Conservation (phyloP, 352 stramenopile species). For the Pilasporangium apinafurcum region DNA sequence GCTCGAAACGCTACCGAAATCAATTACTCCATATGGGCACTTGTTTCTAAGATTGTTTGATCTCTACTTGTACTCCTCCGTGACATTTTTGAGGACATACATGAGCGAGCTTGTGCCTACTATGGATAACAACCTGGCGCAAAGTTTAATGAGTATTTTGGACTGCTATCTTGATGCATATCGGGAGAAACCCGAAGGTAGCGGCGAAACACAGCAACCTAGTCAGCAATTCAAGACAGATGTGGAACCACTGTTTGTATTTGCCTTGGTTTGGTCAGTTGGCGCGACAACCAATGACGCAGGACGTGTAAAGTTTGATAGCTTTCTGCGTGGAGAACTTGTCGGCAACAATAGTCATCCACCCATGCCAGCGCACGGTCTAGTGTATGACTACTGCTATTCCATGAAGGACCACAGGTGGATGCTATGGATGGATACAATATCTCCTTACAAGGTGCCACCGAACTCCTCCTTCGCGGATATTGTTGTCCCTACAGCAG, state of each 20-base stretch:
- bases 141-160: slow-evolving; percentile 90
- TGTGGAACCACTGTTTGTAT: slow-evolving; percentile 88
- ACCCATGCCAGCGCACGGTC: slow-evolving; percentile 42
- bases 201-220: slow-evolving; percentile 35
- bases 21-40: slow-evolving; percentile 17
- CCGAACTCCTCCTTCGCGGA: slow-evolving; percentile 79
- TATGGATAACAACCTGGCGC: slow-evolving; percentile 90
- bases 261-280: slow-evolving; percentile 90
- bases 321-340: slow-evolving; percentile 86
- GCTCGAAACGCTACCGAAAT: slow-evolving; percentile 68
- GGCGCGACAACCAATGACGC: slow-evolving; percentile 87
- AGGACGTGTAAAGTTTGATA: slow-evolving; percentile 84
- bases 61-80: slow-evolving; percentile 85
- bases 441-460: slow-evolving; percentile 74
- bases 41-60: slow-evolving; percentile 81
- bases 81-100: slow-evolving; percentile 85
- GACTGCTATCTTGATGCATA: slow-evolving; percentile 87
- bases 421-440: slow-evolving; percentile 92
- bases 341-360: slow-evolving; percentile 50
- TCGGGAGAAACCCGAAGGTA: slow-evolving; percentile 40
- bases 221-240: slow-evolving; percentile 69
- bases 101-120: slow-evolving; percentile 88
- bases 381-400: slow-evolving; percentile 92
- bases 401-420: slow-evolving; percentile 86
- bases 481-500: slow-evolving; percentile 91